A percentile compares a stretch with the other conserved stretches of the same genome.
phyloP scores from a whole-genome alignment of 2,329 filamentous ascomycete genomes.

The Microsporum audouinii region DNA sequence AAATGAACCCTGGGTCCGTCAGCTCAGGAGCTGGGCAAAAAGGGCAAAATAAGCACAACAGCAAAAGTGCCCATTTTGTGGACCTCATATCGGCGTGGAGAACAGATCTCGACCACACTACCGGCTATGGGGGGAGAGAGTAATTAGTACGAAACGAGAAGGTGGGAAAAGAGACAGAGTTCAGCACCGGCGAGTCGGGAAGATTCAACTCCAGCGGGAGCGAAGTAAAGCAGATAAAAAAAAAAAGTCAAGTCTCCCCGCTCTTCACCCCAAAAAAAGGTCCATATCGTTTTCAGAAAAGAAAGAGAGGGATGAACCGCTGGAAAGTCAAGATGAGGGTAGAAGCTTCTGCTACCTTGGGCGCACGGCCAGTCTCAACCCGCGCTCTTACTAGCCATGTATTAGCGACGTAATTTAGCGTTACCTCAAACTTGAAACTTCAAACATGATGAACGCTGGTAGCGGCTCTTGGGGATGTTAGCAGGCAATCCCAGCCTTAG shows the following conservation, averaged over 20 bases:
- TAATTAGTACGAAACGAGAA: not conserved
- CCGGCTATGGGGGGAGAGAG: not conserved
- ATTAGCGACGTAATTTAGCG: not conserved
- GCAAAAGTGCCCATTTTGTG: not conserved
- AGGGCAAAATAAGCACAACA: not conserved
- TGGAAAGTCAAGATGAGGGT: not conserved
- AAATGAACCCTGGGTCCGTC: not conserved
- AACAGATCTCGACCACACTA: not conserved
- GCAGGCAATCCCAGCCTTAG: not conserved
- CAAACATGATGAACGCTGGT: not conserved
- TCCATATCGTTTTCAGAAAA: not conserved
- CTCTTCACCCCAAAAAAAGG: not conserved
- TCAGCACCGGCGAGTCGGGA: conserved; percentile 1
- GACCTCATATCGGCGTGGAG: not conserved
- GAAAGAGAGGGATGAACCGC: not conserved
- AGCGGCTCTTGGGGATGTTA: not conserved
- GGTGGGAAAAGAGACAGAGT: conserved; percentile 1
- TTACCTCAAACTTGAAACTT: not conserved
- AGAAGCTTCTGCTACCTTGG: not conserved
- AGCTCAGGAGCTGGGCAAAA: not conserved
- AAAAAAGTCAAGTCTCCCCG: not conserved
- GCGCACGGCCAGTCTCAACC: not conserved
- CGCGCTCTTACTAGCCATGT: not conserved
- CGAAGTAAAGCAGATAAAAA: not conserved
- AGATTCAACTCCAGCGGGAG: not conserved